Conservation (phyloP, 805 yeast species). For the Pichia rugopelliculosa region DNA sequence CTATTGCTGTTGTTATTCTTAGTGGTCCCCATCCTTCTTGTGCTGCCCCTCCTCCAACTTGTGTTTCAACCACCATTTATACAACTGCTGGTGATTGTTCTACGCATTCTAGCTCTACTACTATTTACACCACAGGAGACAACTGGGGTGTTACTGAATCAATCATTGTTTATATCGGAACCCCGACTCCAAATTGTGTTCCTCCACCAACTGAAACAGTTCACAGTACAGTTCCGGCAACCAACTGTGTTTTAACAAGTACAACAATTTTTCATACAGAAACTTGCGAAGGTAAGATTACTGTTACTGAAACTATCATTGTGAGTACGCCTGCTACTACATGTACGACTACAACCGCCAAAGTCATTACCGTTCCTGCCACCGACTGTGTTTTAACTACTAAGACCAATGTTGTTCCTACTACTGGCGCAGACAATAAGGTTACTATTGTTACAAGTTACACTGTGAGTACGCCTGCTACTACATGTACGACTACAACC, state of each 20-base stretch:
- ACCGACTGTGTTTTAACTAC: background rate
- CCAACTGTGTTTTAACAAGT: background rate
- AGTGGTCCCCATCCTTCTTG: conserved; percentile 4
- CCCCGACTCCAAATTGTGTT: background rate
- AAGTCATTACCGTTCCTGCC: background rate
- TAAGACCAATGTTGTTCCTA: background rate
- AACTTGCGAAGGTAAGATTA: background rate
- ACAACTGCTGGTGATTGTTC: background rate
- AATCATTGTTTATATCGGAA: background rate
- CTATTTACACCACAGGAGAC: background rate
- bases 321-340: background rate
- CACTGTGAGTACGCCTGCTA: background rate
- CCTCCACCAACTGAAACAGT: background rate
- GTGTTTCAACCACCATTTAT: background rate
- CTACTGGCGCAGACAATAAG: background rate
- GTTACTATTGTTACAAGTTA: background rate
- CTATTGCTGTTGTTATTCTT: background rate
- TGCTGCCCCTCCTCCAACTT: conserved; percentile 4
- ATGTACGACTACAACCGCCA: background rate
- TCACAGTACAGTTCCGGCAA: background rate
- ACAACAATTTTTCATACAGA: background rate
- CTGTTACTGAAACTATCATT: background rate
- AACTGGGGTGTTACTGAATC: background rate
- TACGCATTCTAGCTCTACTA: background rate
- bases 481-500: no score